Conservation (phyloP, 2,329 filamentous ascomycete species). For the Cryphonectria nitschkei region DNA sequence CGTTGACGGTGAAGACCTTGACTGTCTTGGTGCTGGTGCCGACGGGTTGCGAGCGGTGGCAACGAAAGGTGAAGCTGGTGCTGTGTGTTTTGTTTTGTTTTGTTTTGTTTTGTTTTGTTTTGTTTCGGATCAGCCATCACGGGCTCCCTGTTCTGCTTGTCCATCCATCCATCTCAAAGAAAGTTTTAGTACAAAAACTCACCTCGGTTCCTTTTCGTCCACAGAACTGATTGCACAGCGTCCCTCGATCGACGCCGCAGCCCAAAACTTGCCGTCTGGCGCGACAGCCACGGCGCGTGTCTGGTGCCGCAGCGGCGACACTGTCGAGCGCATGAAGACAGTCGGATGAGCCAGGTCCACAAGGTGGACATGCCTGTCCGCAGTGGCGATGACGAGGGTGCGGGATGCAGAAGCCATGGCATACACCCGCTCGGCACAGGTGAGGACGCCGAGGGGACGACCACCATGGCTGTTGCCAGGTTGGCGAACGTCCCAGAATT, state of each 20-base stretch:
- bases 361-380: conserved; percentile 38
- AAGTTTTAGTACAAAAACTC: not conserved
- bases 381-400: conserved; percentile 39
- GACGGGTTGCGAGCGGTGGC: conserved; percentile 36
- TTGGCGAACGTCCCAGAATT: conserved; percentile 60
- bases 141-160: not conserved
- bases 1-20: conserved; percentile 41
- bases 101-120: not conserved
- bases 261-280: conserved; percentile 22
- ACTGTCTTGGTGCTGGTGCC: conserved; percentile 26
- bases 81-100: conserved; percentile 5
- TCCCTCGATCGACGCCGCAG: conserved; percentile 33
- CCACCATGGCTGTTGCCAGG: conserved; percentile 27
- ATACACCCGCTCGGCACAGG: conserved; percentile 54
- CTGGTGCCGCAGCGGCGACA: conserved; percentile 37
- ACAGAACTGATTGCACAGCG: not conserved
- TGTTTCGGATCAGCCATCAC: not conserved
- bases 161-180: not conserved
- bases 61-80: conserved; percentile 38
- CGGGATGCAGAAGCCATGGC: conserved; percentile 38
- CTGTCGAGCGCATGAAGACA: conserved; percentile 27
- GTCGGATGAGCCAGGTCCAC: conserved; percentile 38
- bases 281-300: conserved; percentile 33
- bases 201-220: conserved; percentile 5
- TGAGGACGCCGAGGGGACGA: conserved; percentile 46